These are phyloP conservation scores for Apiotrichum sp. DNA, from an alignment of 1,284 basidiomycete genomes.

Conservation along the genomic window DNA sequence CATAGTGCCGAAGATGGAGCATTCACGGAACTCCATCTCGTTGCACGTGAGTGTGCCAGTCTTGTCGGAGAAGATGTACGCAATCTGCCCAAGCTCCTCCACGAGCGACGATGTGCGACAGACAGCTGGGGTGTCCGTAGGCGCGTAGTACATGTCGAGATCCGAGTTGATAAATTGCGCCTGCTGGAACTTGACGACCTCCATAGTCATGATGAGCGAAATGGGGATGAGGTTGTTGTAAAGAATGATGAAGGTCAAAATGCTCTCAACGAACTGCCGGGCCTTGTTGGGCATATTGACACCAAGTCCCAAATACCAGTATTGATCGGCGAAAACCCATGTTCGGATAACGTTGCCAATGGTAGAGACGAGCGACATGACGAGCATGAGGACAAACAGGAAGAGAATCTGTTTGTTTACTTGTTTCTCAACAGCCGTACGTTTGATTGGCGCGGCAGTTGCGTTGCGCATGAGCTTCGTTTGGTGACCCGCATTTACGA, in stretches of 20 bases:
- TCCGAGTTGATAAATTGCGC: constrained; percentile 96
- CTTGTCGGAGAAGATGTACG: constrained; percentile 96
- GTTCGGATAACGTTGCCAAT: constrained; percentile 83
- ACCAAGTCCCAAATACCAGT: constrained; percentile 68
- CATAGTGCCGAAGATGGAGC: constrained; percentile 77
- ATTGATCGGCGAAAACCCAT: constrained; percentile 74
- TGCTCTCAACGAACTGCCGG: constrained; percentile 79
- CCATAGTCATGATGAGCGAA: constrained; percentile 98
- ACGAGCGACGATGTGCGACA: constrained; percentile 96
- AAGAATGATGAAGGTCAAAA: constrained; percentile 95
- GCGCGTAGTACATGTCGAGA: constrained; percentile 90
- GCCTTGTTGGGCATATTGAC: constrained; percentile 50
- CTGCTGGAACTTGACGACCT: constrained; percentile 98
- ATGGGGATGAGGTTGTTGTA: constrained; percentile 99
- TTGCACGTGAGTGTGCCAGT: constrained; percentile 95
- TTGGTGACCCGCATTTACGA: constrained; percentile 95
- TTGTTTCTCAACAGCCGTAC: constrained; percentile 91
- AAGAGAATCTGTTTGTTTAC: constrained; percentile 98
- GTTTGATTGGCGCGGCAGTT: constrained; percentile 92
- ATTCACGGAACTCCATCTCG: constrained; percentile 96
- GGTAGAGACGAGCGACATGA: constrained; percentile 82
- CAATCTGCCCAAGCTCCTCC: constrained; percentile 94
- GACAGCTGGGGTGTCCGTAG: constrained; percentile 90
- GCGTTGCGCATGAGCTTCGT: constrained; percentile 93
- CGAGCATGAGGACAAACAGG: constrained; percentile 80